These are phyloP conservation scores for Dinochytrium kinnereticum DNA, from an alignment of 371 early-diverging fungal genomes.

Conservation along the genomic window DNA sequence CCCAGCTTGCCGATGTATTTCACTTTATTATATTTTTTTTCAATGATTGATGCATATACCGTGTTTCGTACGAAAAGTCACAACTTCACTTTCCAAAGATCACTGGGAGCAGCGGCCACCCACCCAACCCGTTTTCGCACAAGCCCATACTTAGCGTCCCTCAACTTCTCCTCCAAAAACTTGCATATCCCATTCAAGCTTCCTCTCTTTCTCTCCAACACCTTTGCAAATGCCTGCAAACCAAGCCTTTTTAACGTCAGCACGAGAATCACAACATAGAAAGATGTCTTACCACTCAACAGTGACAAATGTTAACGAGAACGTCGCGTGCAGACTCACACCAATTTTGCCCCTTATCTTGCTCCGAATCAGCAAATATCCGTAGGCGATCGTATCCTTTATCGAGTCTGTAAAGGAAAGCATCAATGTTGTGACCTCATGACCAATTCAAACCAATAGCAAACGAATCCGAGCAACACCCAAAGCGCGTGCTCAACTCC, in stretches of 20 bases:
- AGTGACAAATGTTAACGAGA: conserved; percentile 14
- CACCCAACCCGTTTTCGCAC: too few species aligned
- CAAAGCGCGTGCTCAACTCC: conserved; percentile 29
- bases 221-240: conserved; percentile 33
- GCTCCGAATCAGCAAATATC: conserved; percentile 30
- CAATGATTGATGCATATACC: too few species aligned
- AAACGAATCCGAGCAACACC: neutral
- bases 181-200: neutral
- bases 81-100: neutral
- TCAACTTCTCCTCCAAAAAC: neutral
- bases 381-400: conserved; percentile 29
- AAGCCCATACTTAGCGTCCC: too few species aligned
- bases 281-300: conserved; percentile 38
- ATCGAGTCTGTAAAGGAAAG: conserved; percentile 25
- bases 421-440: neutral
- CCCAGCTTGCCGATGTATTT: too few species aligned
- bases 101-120: too few species aligned
- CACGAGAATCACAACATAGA: too few species aligned
- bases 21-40: too few species aligned
- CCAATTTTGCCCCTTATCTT: conserved; percentile 18
- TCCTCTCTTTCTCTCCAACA: conserved; percentile 24
- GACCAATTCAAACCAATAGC: neutral
- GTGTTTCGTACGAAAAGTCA: too few species aligned
- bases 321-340: neutral
- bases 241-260: conserved; percentile 36